These are phyloP conservation scores for Nepenthes mirabilis DNA, from an alignment of 148 eudicot genomes.

Conservation along the genomic window DNA sequence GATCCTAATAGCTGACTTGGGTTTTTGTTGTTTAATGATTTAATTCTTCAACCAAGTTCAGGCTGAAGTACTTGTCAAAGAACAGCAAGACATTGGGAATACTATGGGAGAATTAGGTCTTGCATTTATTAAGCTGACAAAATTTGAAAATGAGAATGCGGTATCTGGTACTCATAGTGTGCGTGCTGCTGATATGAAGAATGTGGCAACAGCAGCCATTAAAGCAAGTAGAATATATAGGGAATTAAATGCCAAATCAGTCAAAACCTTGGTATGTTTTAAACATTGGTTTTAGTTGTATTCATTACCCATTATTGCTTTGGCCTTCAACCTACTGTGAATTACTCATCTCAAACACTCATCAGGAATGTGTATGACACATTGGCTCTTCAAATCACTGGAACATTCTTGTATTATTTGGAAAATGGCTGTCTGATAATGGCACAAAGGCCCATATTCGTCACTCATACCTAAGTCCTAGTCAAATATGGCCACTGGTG, in stretches of 20 bases:
- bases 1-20: neutral
- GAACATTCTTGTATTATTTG: too few species aligned
- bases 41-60: slow-evolving; percentile 10
- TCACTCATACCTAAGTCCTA: too few species aligned
- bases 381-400: neutral
- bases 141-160: slow-evolving; percentile 75
- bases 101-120: slow-evolving; percentile 88
- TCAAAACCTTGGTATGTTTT: slow-evolving; percentile 57
- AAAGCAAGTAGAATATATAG: slow-evolving; percentile 75
- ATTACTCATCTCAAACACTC: neutral
- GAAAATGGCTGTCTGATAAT: too few species aligned
- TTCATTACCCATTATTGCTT: neutral
- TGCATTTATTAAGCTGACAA: slow-evolving; percentile 72
- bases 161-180: slow-evolving; percentile 38
- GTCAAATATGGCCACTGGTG: too few species aligned
- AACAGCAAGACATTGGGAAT: slow-evolving; percentile 82
- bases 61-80: slow-evolving; percentile 89
- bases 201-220: slow-evolving; percentile 71
- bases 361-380: neutral
- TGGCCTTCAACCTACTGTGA: neutral
- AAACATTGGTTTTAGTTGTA: slow-evolving; percentile 1
- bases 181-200: slow-evolving; percentile 70
- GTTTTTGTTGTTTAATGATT: slow-evolving; percentile 5
- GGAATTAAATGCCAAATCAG: slow-evolving; percentile 73
- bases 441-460: too few species aligned